A percentile compares a stretch with the other conserved stretches of the same genome.
These are phyloP conservation scores for Tetracladium marchalianum DNA, from an alignment of 495 filamentous ascomycete genomes.

Conservation along the genomic window DNA sequence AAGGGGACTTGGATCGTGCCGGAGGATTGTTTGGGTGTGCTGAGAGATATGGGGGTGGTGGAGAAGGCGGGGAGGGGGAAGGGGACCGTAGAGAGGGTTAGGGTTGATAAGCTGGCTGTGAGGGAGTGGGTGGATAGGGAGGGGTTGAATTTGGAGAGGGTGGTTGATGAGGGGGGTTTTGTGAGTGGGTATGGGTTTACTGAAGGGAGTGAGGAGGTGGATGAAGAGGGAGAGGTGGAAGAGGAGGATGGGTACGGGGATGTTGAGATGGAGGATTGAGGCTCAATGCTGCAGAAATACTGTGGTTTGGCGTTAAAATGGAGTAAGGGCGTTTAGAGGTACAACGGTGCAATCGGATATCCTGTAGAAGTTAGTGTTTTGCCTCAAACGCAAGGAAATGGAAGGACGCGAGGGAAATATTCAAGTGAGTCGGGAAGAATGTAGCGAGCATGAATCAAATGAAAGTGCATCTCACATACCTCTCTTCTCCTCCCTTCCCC, in stretches of 20 bases:
- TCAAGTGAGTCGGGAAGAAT: too few species aligned
- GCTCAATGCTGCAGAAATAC: too few species aligned
- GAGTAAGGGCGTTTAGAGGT: too few species aligned
- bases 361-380: too few species aligned
- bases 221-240: neutral
- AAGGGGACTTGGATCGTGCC: slow-evolving; percentile 64
- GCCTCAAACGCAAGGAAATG: too few species aligned
- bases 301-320: too few species aligned
- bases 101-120: slow-evolving; percentile 44
- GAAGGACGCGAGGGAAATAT: too few species aligned
- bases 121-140: slow-evolving; percentile 41
- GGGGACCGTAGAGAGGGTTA: slow-evolving; percentile 32
- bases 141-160: slow-evolving; percentile 31
- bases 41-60: slow-evolving; percentile 66
- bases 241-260: neutral
- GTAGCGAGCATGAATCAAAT: too few species aligned
- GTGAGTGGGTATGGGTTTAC: slow-evolving; percentile 35
- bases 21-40: slow-evolving; percentile 71
- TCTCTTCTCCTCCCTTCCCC: too few species aligned
- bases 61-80: slow-evolving; percentile 34
- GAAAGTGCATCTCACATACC: too few species aligned
- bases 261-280: neutral
- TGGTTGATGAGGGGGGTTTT: slow-evolving; percentile 50
- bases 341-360: too few species aligned
- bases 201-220: slow-evolving; percentile 15